Conservation (phyloP, 2,329 filamentous ascomycete species). For the Claviceps pusilla region DNA sequence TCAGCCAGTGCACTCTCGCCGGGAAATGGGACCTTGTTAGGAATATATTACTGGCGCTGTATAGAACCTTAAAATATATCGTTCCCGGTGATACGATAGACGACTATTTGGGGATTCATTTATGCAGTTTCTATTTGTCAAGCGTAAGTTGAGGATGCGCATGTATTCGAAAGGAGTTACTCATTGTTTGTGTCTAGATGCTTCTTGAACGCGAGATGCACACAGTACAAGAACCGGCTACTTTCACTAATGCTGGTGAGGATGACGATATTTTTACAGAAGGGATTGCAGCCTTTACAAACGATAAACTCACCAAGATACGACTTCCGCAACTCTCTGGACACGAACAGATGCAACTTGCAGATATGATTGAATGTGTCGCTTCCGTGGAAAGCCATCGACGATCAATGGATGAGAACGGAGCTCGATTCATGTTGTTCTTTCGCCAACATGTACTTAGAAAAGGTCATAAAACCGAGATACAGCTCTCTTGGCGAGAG, state of each 20-base stretch:
- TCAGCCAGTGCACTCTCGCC: slow-evolving; percentile 71
- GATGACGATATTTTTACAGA: slow-evolving; percentile 51
- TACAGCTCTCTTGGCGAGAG: slow-evolving; percentile 60
- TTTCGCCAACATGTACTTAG: slow-evolving; percentile 68
- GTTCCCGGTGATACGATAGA: slow-evolving; percentile 69
- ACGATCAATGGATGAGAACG: slow-evolving; percentile 80
- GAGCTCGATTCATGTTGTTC: slow-evolving; percentile 73
- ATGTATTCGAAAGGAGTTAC: neutral
- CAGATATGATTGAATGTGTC: slow-evolving; percentile 71
- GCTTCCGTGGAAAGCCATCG: slow-evolving; percentile 75
- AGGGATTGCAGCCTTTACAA: slow-evolving; percentile 52
- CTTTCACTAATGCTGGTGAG: slow-evolving; percentile 28
- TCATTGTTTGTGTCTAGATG: neutral
- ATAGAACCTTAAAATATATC: slow-evolving; percentile 68
- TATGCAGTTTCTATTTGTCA: slow-evolving; percentile 2
- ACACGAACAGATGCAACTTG: slow-evolving; percentile 72
- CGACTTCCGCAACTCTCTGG: slow-evolving; percentile 68
- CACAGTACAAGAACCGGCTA: slow-evolving; percentile 22
- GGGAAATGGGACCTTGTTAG: slow-evolving; percentile 63
- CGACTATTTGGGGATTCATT: slow-evolving; percentile 52
- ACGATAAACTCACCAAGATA: slow-evolving; percentile 59
- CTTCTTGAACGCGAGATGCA: slow-evolving; percentile 6
- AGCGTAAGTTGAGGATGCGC: slow-evolving; percentile 1
- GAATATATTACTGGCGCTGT: slow-evolving; percentile 54
- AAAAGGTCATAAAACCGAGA: slow-evolving; percentile 47